Evolutionary conservation across 225 moss, liverwort and hornwort species (phyloP), one percentile per base, ranked within the genome.

Genomic region (Sphagnum contortum): DNA sequence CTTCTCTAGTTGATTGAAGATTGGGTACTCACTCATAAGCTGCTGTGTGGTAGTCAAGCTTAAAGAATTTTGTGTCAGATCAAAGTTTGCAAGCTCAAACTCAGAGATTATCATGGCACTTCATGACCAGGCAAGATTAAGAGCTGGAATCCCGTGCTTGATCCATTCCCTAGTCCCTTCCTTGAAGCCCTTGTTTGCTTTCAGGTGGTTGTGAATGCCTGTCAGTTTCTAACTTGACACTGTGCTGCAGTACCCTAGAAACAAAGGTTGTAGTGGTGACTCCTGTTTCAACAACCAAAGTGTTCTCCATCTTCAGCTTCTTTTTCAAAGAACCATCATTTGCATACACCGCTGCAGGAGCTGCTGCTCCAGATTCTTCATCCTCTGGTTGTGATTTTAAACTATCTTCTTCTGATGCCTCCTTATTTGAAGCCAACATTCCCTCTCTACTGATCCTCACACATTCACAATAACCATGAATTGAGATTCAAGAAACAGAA

Each of bases 101-200:
- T 29, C 29, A 29, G 29, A 29, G 29, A 29, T 29, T 29, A 29
- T 29, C 29, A 29, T 29, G 48, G 45, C 66, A 47, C 11, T 64
- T 77, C 80, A 14, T 67, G 77, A 75, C 77, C 80, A 2, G 77
- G 80, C 59, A 80, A 80, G 50, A 80, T 75, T 55, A 80, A 71
- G 51, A 61, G 70, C 64, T 80, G 75, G 77, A 84, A 71, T 84
- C 84, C 62, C 68, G 75, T 59, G 57, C 77, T 13, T 77, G 68
- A 55, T 84, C 29, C 29, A 29, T 29, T 29, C 29, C 29, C 29
- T 29, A 29, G 29, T 29, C 29, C 29, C 29, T 29, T 29, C 29
- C 29, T 29, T 29, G 29, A 29, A 29, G 77, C 3, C 69, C 75
- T 70, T 75, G 77, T 71, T 78, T 80, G 5, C 64, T 71, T 61